These are phyloP conservation scores for Eragrostis nindensis DNA, from an alignment of 176 grass and related monocot genomes.

Conservation along the genomic window DNA sequence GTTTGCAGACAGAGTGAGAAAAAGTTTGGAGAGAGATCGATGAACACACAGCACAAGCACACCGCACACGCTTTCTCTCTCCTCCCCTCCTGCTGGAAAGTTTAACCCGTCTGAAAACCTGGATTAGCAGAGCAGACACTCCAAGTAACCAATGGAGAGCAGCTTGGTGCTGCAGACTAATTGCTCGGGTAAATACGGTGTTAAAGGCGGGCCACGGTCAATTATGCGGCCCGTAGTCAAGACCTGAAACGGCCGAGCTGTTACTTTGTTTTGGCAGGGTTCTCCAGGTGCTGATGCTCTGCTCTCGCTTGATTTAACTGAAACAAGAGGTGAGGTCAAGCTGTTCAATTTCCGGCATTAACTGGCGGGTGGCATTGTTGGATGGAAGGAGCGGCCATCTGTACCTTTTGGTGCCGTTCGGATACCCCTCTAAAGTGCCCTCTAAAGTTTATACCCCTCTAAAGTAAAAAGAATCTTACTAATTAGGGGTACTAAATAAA, in stretches of 20 bases:
- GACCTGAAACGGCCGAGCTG: constrained; percentile 20
- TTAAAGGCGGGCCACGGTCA: not conserved
- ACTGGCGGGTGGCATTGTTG: not conserved
- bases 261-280: constrained; percentile 10
- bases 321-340: not conserved
- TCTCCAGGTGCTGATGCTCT: not conserved
- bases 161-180: not conserved
- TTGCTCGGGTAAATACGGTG: not conserved
- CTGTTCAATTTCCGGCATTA: not conserved
- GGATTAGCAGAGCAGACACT: constrained; percentile 3
- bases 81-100: not conserved
- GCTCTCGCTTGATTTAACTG: not conserved
- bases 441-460: too few relatives aligned
- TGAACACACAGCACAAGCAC: not conserved
- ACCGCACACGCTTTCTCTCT: not conserved
- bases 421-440: too few relatives aligned
- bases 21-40: constrained; percentile 24
- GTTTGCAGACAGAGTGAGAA: constrained; percentile 15
- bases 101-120: not conserved
- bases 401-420: too few relatives aligned
- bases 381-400: not conserved
- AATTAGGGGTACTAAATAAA: too few relatives aligned
- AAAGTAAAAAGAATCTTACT: too few relatives aligned
- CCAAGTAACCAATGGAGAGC: not conserved
- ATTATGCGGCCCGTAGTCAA: not conserved